phyloP scores from a whole-genome alignment of 768 basidiomycete genomes.

The Leccinum arenicola region DNA sequence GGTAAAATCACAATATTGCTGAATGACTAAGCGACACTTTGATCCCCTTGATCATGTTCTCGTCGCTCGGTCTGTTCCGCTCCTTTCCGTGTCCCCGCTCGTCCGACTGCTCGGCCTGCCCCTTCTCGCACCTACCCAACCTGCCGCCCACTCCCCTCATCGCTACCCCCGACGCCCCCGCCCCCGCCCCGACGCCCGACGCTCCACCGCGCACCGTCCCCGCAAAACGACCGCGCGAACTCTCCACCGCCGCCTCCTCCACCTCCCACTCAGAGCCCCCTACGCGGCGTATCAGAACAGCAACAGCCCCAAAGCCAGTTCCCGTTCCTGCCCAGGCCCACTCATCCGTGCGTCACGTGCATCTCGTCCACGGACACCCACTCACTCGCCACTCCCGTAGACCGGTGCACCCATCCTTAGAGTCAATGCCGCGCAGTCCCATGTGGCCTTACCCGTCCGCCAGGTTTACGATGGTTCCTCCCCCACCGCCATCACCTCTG shows the following conservation, averaged over 20 bases:
- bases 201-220: slow-evolving; percentile 33
- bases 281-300: slow-evolving; percentile 59
- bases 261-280: slow-evolving; percentile 47
- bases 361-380: neutral
- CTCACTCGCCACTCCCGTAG: slow-evolving; percentile 28
- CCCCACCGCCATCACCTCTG: slow-evolving; percentile 1
- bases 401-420: slow-evolving; percentile 63
- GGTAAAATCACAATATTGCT: neutral
- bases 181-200: neutral
- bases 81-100: slow-evolving; percentile 57
- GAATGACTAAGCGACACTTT: neutral
- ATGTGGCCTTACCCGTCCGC: slow-evolving; percentile 68
- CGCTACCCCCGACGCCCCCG: slow-evolving; percentile 14
- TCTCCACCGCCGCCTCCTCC: slow-evolving; percentile 13
- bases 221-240: slow-evolving; percentile 47
- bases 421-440: slow-evolving; percentile 66
- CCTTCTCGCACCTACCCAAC: slow-evolving; percentile 59
- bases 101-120: slow-evolving; percentile 50
- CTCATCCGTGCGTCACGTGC: slow-evolving; percentile 23
- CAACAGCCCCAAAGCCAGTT: slow-evolving; percentile 39
- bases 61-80: slow-evolving; percentile 55
- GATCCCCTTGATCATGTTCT: slow-evolving; percentile 50
- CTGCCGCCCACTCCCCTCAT: slow-evolving; percentile 27
- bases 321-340: slow-evolving; percentile 41
- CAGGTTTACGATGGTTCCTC: slow-evolving; percentile 45